Conservation (phyloP, 1,284 basidiomycete species). For the Tilletia indica region DNA sequence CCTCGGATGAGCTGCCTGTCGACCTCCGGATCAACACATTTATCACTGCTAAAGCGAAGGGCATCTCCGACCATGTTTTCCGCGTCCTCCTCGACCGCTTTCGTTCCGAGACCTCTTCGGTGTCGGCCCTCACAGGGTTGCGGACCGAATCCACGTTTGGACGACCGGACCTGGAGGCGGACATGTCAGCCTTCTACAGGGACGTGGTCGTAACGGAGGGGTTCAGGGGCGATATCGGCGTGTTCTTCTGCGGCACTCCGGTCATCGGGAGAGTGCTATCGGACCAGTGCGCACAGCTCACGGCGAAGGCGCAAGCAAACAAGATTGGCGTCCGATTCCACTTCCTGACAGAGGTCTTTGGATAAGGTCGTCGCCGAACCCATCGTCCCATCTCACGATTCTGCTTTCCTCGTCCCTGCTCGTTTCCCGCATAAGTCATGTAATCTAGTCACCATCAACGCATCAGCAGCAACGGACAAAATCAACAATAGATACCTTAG, state of each 20-base stretch:
- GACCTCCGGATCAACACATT: conserved; percentile 18
- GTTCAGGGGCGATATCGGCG: conserved; percentile 12
- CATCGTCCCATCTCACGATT: neutral
- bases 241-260: conserved; percentile 22
- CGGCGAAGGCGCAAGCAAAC: neutral
- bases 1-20: neutral
- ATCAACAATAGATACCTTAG: no score
- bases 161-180: conserved; percentile 11
- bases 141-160: conserved; percentile 10
- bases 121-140: conserved; percentile 22
- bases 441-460: no score
- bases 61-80: conserved; percentile 21
- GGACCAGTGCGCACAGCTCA: conserved; percentile 14
- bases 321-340: conserved; percentile 6
- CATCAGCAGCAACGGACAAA: no score
- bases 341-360: conserved; percentile 22
- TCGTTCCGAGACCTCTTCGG: neutral
- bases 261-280: conserved; percentile 6
- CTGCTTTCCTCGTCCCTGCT: no score
- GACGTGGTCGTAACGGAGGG: conserved; percentile 1
- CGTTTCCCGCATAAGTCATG: no score
- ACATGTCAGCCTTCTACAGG: conserved; percentile 14
- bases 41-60: conserved; percentile 18
- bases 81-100: conserved; percentile 19
- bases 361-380: neutral